Evolutionary conservation across 2,329 filamentous ascomycete species (phyloP), one percentile per base, ranked within the genome.

Genomic region (Colletotrichum gloeosporioides): DNA sequence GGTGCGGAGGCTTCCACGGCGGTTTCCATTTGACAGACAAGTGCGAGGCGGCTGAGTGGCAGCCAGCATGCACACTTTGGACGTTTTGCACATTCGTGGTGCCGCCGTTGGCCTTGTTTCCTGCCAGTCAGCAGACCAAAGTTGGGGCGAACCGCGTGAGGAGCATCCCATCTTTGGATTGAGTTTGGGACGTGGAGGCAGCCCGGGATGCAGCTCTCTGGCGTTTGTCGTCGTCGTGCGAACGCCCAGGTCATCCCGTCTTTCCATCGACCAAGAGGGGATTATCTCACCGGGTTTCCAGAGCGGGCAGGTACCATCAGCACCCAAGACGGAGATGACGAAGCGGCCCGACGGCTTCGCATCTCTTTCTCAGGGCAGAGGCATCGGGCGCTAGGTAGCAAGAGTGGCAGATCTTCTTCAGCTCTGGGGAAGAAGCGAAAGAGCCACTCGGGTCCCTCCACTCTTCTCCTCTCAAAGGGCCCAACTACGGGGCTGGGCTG

Each of bases 241-340:
- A 71, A 49, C 29, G 18, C 29, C 65, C 39, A n/a, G 32, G 25
- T 44, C 39, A 68, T 69, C 67, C 39, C 39, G 39, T 49, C 39
- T 49, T 49, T n/a, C 1, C 36, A 39, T 39, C 18, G 39, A 44
- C 39, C 31, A 12, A 61, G 55, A 29, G 44, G 44, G 57, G 49
- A 32, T 49, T 59, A 64, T 36, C 64, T 76, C 63, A 73, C 64
- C 70, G 64, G 57, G 57, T 73, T 64, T 67, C 70, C 73, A 57
- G 73, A 69, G 63, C 5, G 63, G 70, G 70, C 70, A 76, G 57
- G 70, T 73, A 53, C 63, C 69, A 36, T 10, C 55, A 18, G 31
- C 25, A 34, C 55, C 73, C 73, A 73, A 76, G 73, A 73, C 44
- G 8, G 63, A 16, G 73, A 73, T 76, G 69, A 76, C 64, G 69